These are phyloP conservation scores for Orbilia oligospora DNA, from an alignment of 2,329 filamentous ascomycete species.

Conservation along the genomic window DNA sequence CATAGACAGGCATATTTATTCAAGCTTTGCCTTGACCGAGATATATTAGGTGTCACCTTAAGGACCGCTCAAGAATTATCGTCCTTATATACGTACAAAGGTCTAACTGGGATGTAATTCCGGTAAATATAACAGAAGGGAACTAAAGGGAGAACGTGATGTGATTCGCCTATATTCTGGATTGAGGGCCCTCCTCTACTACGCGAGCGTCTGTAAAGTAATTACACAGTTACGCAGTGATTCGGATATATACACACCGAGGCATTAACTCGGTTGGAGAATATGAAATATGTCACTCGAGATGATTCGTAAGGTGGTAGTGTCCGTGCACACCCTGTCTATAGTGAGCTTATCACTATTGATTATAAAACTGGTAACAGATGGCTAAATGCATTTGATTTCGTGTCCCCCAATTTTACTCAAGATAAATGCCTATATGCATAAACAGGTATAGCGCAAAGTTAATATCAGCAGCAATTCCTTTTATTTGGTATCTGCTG, in stretches of 20 bases:
- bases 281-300: conserved; percentile 8
- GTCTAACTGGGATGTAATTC: conserved; percentile 37
- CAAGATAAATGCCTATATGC: conserved; percentile 33
- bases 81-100: conserved; percentile 24
- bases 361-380: conserved; percentile 50
- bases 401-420: conserved; percentile 34
- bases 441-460: conserved; percentile 26
- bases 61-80: conserved; percentile 1
- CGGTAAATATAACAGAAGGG: conserved; percentile 38
- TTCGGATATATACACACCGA: conserved; percentile 52
- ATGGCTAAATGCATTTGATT: conserved; percentile 54
- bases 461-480: conserved; percentile 25
- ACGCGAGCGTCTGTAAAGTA: conserved; percentile 41
- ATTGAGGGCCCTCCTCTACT: conserved; percentile 28
- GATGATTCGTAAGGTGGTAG: conserved; percentile 33
- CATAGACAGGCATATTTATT: conserved; percentile 32
- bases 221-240: conserved; percentile 23
- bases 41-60: conserved; percentile 39
- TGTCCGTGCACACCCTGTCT: conserved; percentile 59
- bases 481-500: conserved; percentile 30
- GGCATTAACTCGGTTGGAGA: conserved; percentile 18
- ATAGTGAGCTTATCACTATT: conserved; percentile 40
- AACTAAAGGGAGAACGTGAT: conserved; percentile 15
- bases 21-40: conserved; percentile 53
- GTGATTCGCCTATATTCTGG: conserved; percentile 41